Evolutionary conservation across 2,329 filamentous ascomycete genomes (phyloP).

Genomic region (Neoscytalidium dimidiatum): DNA sequence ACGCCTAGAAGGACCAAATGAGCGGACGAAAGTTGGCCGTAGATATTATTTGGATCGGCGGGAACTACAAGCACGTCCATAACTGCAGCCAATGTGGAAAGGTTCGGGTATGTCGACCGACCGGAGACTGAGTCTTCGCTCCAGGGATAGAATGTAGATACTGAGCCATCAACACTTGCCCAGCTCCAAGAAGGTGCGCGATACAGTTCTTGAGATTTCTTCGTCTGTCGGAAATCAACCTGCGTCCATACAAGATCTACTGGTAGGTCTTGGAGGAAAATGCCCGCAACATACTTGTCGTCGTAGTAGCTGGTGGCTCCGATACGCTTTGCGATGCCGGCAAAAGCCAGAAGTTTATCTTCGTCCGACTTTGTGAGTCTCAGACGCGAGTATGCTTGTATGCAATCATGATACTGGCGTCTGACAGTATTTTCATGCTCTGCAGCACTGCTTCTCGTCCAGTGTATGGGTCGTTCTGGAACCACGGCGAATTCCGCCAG

Average conservation of each 20-base stretch:
- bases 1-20: not conserved
- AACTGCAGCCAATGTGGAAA: not conserved
- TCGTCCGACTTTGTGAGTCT: not conserved
- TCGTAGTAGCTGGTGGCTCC: not conserved
- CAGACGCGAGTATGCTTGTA: accelerated
- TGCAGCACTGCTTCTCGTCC: accelerated
- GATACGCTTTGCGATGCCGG: not conserved
- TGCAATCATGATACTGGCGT: accelerated
- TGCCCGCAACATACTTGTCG: not conserved
- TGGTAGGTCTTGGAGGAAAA: not conserved
- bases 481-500: not conserved
- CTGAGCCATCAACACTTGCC: not conserved
- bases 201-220: not conserved
- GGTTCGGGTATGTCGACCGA: too few species aligned
- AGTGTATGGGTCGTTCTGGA: not conserved
- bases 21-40: not conserved
- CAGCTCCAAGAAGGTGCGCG: not conserved
- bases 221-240: accelerated
- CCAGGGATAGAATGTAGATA: not conserved
- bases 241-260: not conserved
- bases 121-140: not conserved
- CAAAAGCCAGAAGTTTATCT: not conserved
- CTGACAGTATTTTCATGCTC: not conserved
- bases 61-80: accelerated
- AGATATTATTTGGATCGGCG: not conserved